Base-by-base conservation (phyloP, 2,329 filamentous ascomycete genomes). In the Claviceps sp. region DNA sequence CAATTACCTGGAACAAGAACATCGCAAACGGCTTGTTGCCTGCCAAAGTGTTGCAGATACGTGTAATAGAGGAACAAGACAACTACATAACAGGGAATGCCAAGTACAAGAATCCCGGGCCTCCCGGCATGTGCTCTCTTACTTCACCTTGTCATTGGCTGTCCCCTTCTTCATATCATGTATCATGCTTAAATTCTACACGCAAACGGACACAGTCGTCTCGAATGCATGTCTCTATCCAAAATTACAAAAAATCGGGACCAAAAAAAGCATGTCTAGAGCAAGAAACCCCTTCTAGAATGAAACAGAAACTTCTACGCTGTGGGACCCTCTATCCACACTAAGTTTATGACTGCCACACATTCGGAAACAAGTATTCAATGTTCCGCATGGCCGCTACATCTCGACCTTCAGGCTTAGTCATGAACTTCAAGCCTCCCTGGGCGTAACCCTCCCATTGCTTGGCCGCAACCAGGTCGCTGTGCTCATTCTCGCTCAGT, bases 361-460 rank as follows among this genome's bases (percentile, higher is more conserved):
- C 89, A 2, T 84, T 86, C 1, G 90, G 89, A 71, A 95, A 97
- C 53, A 98, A 71, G 75, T 86, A 98, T 62, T 84, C 78, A 50
- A 95, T 72, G 71, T 82, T 91, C 76, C 87, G 79, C 70, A 85
- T 76, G 1, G 85, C 87, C 67, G 91, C 85, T 14, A 78, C 73
- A 55, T 78, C 78, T 61, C 89, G 79, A 26, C 87, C 87, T 48
- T 81, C 78, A 42, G 82, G 79, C 65, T 89, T 86, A 48, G 91
- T 96, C 72, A 91, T 94, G 62, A 81, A 83, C 63, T 80, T 78
- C 57, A 94, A 79, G 42, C 87, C 88, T 56, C 87, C 89, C 64
- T 84, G 85, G 54, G 83, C 82, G 38, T 78, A 76, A 14, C 87
- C 88, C 62, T 82, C 84, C 65, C 89, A 79, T 68, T 95, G 89